Evolutionary conservation across 2,329 filamentous ascomycete genomes (phyloP).

Genomic region (Lasiodiplodia sp.): DNA sequence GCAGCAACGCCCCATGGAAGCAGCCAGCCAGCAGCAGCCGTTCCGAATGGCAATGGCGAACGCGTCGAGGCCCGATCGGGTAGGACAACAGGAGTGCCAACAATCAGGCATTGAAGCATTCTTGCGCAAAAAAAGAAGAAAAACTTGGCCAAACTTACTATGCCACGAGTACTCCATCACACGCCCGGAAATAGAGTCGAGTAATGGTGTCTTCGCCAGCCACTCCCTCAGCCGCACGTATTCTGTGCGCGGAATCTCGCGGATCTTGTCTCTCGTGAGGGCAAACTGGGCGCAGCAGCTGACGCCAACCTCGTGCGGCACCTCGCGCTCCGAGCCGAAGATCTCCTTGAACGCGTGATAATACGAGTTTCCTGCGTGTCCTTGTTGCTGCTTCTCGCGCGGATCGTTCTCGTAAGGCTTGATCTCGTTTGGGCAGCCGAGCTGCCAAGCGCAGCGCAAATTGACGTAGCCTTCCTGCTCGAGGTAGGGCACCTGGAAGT

Average conservation of each 20-base stretch:
- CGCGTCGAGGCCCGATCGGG: neutral
- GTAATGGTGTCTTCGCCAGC: slow-evolving; percentile 56
- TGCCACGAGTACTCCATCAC: slow-evolving; percentile 69
- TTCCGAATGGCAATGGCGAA: neutral
- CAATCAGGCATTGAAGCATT: neutral
- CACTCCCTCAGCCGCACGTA: slow-evolving; percentile 59
- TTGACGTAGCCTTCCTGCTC: slow-evolving; percentile 61
- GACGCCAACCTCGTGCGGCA: slow-evolving; percentile 57
- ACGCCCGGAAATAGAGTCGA: slow-evolving; percentile 59
- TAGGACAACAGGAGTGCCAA: neutral
- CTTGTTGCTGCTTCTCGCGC: slow-evolving; percentile 47
- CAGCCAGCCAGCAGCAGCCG: neutral
- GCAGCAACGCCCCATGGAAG: slow-evolving; percentile 4
- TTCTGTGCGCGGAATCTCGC: slow-evolving; percentile 54
- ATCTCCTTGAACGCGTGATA: slow-evolving; percentile 58
- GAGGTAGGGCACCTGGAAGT: slow-evolving; percentile 58
- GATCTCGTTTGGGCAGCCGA: slow-evolving; percentile 61
- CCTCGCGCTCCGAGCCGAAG: slow-evolving; percentile 48
- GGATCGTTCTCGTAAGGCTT: slow-evolving; percentile 53
- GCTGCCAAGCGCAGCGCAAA: slow-evolving; percentile 60
- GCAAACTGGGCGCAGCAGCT: slow-evolving; percentile 65
- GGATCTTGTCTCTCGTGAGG: slow-evolving; percentile 57
- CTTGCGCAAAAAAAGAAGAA: neutral
- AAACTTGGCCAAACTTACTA: slow-evolving; percentile 49
- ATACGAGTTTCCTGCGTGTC: slow-evolving; percentile 59